These are phyloP conservation scores for Lodderomyces beijingensis DNA, from an alignment of 1,139 yeast genomes.

Conservation along the genomic window DNA sequence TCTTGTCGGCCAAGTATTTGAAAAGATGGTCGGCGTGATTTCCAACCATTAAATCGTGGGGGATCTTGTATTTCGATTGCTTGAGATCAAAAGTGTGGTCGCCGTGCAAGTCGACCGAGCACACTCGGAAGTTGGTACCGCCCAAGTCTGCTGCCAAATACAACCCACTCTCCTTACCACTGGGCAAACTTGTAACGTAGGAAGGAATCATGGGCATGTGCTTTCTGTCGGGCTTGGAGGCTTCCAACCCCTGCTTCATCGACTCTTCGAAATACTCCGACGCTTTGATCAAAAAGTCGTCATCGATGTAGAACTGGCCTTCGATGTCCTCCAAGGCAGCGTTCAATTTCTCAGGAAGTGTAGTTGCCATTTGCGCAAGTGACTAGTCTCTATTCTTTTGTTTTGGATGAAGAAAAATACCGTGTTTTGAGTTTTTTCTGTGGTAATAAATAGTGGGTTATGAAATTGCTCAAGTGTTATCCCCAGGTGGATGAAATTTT, in stretches of 20 bases:
- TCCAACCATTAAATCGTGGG: conserved; percentile 63
- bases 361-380: too few relatives aligned
- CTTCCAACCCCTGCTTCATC: conserved; percentile 56
- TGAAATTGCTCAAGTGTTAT: too few relatives aligned
- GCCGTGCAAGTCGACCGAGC: conserved; percentile 76
- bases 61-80: conserved; percentile 72
- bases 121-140: conserved; percentile 86
- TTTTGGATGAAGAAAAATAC: too few relatives aligned
- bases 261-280: conserved; percentile 62
- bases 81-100: conserved; percentile 70
- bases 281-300: conserved; percentile 49
- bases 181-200: conserved; percentile 74
- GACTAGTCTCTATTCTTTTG: too few relatives aligned
- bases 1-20: conserved; percentile 66
- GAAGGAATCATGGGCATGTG: conserved; percentile 87
- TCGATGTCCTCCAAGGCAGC: conserved; percentile 45
- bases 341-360: conserved; percentile 19
- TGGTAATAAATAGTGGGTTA: too few relatives aligned
- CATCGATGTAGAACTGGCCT: conserved; percentile 50
- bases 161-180: conserved; percentile 75
- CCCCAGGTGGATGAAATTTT: too few relatives aligned
- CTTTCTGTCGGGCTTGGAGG: conserved; percentile 34
- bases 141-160: conserved; percentile 82
- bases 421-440: too few relatives aligned
- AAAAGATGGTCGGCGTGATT: conserved; percentile 56